These are phyloP conservation scores for Acephala macrosclerotiorum DNA, from an alignment of 2,329 filamentous ascomycete species.

Conservation along the genomic window DNA sequence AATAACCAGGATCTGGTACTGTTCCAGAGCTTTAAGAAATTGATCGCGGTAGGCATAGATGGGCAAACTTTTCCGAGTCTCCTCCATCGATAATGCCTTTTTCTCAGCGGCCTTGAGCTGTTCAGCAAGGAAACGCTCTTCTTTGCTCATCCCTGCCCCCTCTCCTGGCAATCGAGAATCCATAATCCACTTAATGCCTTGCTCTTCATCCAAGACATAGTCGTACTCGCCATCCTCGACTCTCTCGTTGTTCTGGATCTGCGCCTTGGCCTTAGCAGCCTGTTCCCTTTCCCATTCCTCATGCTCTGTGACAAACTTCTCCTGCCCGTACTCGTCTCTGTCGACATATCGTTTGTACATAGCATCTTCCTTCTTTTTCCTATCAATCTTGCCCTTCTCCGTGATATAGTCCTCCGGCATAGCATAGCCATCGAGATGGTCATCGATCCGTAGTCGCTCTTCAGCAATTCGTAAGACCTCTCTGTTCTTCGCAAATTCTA, in stretches of 20 bases:
- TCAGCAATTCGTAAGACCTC: conserved; percentile 84
- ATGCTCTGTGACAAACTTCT: conserved; percentile 90
- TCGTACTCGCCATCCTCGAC: conserved; percentile 86
- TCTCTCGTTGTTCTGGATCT: conserved; percentile 77
- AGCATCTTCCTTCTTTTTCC: conserved; percentile 86
- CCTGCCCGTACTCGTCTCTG: conserved; percentile 84
- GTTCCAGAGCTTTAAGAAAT: conserved; percentile 83
- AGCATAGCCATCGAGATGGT: conserved; percentile 89
- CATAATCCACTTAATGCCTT: conserved; percentile 85
- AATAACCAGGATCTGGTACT: conserved; percentile 89
- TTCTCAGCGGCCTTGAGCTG: conserved; percentile 90
- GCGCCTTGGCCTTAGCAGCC: conserved; percentile 83
- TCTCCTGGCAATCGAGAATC: conserved; percentile 78
- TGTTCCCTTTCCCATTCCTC: conserved; percentile 97
- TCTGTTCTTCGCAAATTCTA: conserved; percentile 87
- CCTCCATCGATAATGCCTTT: conserved; percentile 86
- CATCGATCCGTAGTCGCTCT: conserved; percentile 86
- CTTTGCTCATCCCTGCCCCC: conserved; percentile 73
- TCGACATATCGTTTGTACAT: conserved; percentile 93
- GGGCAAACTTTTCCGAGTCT: conserved; percentile 87
- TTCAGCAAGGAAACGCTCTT: conserved; percentile 79
- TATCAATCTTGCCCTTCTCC: conserved; percentile 88
- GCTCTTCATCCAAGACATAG: conserved; percentile 89
- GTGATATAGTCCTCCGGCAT: conserved; percentile 96
- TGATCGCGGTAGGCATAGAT: conserved; percentile 89